Evolutionary conservation across 208 protist genomes (phyloP), one percentile per base, ranked within the genome.

Genomic region (Sergeia podlipaevii): DNA sequence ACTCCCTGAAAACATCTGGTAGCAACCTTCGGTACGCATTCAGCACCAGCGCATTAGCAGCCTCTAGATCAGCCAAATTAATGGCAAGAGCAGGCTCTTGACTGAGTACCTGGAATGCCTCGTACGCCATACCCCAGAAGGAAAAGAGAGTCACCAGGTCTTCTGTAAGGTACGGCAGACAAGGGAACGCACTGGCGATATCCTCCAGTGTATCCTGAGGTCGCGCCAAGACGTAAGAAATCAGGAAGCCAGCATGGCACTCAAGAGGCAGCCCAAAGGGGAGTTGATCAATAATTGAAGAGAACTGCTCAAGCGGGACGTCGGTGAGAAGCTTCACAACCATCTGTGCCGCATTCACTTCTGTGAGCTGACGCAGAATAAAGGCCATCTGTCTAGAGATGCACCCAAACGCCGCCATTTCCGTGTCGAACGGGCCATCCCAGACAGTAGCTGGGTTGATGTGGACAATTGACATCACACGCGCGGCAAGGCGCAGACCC

Each of bases 401-500:
- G 39, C 75, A 76, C 39, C 80, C 84, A 51, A 95, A 95, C 11
- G 84, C 88, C 4, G 84, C 80, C 60, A 95, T 78, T 60, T 95
- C 80, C 2, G 74, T 56, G 46, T 91, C 79, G 48, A 95, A 82
- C 15, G 88, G 88, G 11, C 83, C 84, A 24, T 47, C 77, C 88
- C 88, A 95, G 34, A 70, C 46, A 13, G 54, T 55, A 13, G 60
- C 59, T 23, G 82, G 47, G 73, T 90, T 91, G 21, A 89, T 57
- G 27, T 74, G 88, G 34, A 95, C 80, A 56, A 95, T 84, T 13
- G 88, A 95, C 11, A 95, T 59, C 52, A 84, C 60, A 11, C 88
- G 77, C n/a, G 79, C 69, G 7, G 88, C 88, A 36, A 91, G 85
- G 27, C 70, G 77, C 23, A 82, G 66, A 29, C 68, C 74, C 36